Conservation (phyloP, 208 protist genomes). For the Trichomonas vaginalis region DNA sequence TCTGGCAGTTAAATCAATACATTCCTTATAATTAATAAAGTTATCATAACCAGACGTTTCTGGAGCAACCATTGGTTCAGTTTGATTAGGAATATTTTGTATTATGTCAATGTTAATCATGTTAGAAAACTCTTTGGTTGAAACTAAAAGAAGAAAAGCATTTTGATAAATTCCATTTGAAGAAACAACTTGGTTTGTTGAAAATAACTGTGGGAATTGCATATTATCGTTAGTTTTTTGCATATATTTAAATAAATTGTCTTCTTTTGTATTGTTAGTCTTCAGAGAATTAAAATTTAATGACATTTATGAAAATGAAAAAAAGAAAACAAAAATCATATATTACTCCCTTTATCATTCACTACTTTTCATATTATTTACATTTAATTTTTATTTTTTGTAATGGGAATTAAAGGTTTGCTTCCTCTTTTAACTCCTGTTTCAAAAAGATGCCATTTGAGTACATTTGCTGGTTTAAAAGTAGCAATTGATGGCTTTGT, state of each 20-base stretch:
- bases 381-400: neutral
- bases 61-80: neutral
- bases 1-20: neutral
- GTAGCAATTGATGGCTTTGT: conserved; percentile 58
- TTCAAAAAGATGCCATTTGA: conserved; percentile 26
- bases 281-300: neutral
- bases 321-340: too few relatives aligned
- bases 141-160: neutral
- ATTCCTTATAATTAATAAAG: neutral
- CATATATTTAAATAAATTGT: neutral
- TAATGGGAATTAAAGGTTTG: conserved; percentile 55
- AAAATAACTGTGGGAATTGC: neutral
- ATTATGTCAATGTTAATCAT: neutral
- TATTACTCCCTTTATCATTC: too few relatives aligned
- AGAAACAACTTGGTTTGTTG: neutral
- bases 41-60: neutral
- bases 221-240: neutral
- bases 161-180: neutral
- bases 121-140: neutral
- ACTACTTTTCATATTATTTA: too few relatives aligned
- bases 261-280: neutral
- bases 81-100: neutral
- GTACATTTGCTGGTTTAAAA: conserved; percentile 39
- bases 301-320: neutral
- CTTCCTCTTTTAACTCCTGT: conserved; percentile 32